Base-by-base conservation (phyloP, 176 grass and related monocot genomes). In the Juncus effusus region DNA sequence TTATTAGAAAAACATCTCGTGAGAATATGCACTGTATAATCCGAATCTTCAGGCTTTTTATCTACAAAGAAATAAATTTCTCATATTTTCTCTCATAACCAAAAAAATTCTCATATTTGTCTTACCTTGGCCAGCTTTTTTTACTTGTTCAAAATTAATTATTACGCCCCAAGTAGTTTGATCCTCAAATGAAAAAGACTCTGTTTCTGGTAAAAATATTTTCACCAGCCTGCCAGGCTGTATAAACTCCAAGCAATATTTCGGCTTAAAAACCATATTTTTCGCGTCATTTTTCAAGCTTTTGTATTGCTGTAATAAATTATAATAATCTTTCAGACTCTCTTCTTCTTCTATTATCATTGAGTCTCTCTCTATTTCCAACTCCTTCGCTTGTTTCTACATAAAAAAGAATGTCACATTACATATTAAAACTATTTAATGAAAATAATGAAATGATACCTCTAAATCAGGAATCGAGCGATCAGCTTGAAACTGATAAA, bases 271-370 rank as follows among this genome's bases (percentile, higher is more conserved):
- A 40, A 89, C 72, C 40, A 92, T 84, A 72, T 84, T 85, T 64
- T 53, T 82, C 57, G 84, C 82, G 79, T 97, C 88, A 53, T 74
- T 80, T 74, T 92, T 97, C 64, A 97, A 65, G 66, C 63, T 84
- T 79, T 56, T 86, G 72, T 84, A 77, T 70, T 97, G 93, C 77
- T 92, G 79, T 14, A 97, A 76, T 9, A 97, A 85, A 76, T 92
- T 73, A 62, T 92, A 97, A 64, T 92, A 97, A 52, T 88, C 85
- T 73, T 89, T 81, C 61, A 97, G 73, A 53, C 80, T 89, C 75
- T 89, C 88, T 77, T 92, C 88, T 59, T 96, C 88, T 73, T 97
- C 93, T 79, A 97, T 97, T 70, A 92, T 71, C 67, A 97, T 89
- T 15, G 88, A 97, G 74, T 83, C 81, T 81, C 72, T 91, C 47